These are phyloP conservation scores for Geosmithia flava DNA, from an alignment of 2,329 filamentous ascomycete species.

Conservation along the genomic window DNA sequence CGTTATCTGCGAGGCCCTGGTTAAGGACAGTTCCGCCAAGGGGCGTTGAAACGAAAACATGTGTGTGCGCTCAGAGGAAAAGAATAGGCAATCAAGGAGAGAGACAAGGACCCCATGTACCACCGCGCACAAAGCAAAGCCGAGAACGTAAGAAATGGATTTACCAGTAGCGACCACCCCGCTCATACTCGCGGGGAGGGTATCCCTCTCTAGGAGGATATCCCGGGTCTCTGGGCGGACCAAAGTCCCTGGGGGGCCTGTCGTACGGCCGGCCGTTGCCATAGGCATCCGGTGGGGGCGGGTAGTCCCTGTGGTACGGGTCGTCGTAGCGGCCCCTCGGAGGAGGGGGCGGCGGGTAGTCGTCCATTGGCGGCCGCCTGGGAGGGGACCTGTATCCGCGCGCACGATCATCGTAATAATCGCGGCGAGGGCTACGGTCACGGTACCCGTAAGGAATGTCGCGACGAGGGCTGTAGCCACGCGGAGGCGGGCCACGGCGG, in stretches of 20 bases:
- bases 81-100: not conserved
- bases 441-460: conserved; percentile 64
- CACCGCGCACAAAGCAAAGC: conserved; percentile 2
- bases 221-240: conserved; percentile 19
- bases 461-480: conserved; percentile 75
- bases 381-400: conserved; percentile 65
- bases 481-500: conserved; percentile 61
- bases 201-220: conserved; percentile 28
- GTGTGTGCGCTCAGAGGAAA: conserved; percentile 1
- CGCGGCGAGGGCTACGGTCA: conserved; percentile 72
- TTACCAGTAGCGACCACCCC: conserved; percentile 39
- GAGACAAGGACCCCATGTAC: not conserved
- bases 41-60: not conserved
- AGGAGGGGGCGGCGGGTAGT: conserved; percentile 43
- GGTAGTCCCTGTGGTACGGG: conserved; percentile 60
- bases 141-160: conserved; percentile 13
- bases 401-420: conserved; percentile 79
- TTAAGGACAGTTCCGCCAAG: conserved; percentile 20
- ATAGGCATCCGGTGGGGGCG: conserved; percentile 50
- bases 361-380: conserved; percentile 68
- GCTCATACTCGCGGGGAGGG: conserved; percentile 34
- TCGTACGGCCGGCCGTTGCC: conserved; percentile 44
- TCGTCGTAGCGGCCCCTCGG: conserved; percentile 61
- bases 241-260: conserved; percentile 35
- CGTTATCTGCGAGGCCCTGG: conserved; percentile 18